Evolutionary conservation across 805 yeast genomes (phyloP).

Genomic region (Martiniozyma abietophila): DNA sequence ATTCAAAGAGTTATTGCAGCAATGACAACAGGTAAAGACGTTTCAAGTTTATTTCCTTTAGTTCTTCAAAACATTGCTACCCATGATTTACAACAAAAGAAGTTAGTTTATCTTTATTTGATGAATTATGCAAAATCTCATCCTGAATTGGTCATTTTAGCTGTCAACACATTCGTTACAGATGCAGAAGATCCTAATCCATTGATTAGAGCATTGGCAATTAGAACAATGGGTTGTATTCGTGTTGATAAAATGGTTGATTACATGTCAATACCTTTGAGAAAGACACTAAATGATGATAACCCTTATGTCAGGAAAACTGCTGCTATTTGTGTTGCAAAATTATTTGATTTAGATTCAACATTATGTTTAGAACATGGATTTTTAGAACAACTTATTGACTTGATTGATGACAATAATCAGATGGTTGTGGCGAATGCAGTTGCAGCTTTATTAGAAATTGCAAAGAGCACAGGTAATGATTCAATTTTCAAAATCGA

Average conservation of each 20-base stretch:
- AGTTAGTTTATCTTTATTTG: conserved; percentile 83
- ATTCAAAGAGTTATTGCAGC: conserved; percentile 95
- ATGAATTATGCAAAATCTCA: conserved; percentile 97
- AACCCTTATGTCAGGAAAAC: conserved; percentile 97
- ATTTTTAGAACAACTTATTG: conserved; percentile 58
- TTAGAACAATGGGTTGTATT: conserved; percentile 97
- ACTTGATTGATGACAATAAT: conserved; percentile 72
- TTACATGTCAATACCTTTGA: conserved; percentile 84
- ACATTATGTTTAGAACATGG: conserved; percentile 81
- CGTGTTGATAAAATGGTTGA: conserved; percentile 93
- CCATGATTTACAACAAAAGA: conserved; percentile 92
- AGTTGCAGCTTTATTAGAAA: conserved; percentile 76
- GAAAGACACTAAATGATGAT: conserved; percentile 78
- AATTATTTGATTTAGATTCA: conserved; percentile 78
- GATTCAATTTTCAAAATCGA: conserved; percentile 29
- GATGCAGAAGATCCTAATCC: conserved; percentile 98
- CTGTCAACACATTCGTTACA: conserved; percentile 91
- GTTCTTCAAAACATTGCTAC: conserved; percentile 95
- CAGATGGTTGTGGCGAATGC: conserved; percentile 98
- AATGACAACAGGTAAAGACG: conserved; percentile 97
- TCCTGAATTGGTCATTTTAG: conserved; percentile 91
- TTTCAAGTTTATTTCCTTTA: conserved; percentile 89
- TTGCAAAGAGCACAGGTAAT: conserved; percentile 28
- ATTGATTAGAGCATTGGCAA: conserved; percentile 88
- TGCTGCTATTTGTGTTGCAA: conserved; percentile 95